Evolutionary conservation across 1,139 yeast species (phyloP).

Genomic region (Geotrichum carabidarum): DNA sequence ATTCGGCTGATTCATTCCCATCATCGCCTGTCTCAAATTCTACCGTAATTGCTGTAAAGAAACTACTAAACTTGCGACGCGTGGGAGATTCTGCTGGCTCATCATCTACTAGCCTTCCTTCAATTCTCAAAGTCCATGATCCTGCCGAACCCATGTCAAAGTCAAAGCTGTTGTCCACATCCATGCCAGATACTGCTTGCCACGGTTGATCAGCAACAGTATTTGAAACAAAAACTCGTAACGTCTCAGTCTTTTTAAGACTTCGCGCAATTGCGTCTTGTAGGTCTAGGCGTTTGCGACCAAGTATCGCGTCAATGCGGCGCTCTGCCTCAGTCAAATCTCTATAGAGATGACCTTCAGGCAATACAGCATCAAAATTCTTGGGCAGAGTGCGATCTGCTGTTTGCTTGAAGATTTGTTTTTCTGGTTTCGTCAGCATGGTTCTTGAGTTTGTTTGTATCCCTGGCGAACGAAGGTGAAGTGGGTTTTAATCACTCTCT

Average conservation of each 20-base stretch:
- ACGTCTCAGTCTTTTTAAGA: slow-evolving; percentile 47
- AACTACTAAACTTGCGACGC: slow-evolving; percentile 66
- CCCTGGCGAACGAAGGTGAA: too few species aligned
- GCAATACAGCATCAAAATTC: slow-evolving; percentile 56
- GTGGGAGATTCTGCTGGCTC: slow-evolving; percentile 37
- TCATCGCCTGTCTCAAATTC: slow-evolving; percentile 51
- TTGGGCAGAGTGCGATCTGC: slow-evolving; percentile 67
- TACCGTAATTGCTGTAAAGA: slow-evolving; percentile 76
- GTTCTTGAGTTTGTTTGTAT: not conserved
- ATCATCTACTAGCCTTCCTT: slow-evolving; percentile 67
- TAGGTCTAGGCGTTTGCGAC: slow-evolving; percentile 77
- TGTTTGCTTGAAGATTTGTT: slow-evolving; percentile 42
- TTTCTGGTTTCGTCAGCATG: not conserved
- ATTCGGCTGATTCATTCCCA: slow-evolving; percentile 48
- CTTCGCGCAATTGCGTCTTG: slow-evolving; percentile 57
- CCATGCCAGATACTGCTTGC: slow-evolving; percentile 48
- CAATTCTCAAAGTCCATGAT: slow-evolving; percentile 81
- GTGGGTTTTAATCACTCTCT: too few species aligned
- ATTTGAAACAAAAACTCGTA: slow-evolving; percentile 79
- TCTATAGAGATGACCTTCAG: slow-evolving; percentile 69
- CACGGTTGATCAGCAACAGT: slow-evolving; percentile 86
- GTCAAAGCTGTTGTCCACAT: slow-evolving; percentile 36
- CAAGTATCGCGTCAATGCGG: slow-evolving; percentile 69
- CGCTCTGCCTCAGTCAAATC: slow-evolving; percentile 72
- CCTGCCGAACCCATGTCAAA: slow-evolving; percentile 40